A percentile compares a stretch with the other conserved stretches of the same genome.
Evolutionary conservation across 257 asterid species (phyloP).

Genomic region (Capsicum chinense): DNA sequence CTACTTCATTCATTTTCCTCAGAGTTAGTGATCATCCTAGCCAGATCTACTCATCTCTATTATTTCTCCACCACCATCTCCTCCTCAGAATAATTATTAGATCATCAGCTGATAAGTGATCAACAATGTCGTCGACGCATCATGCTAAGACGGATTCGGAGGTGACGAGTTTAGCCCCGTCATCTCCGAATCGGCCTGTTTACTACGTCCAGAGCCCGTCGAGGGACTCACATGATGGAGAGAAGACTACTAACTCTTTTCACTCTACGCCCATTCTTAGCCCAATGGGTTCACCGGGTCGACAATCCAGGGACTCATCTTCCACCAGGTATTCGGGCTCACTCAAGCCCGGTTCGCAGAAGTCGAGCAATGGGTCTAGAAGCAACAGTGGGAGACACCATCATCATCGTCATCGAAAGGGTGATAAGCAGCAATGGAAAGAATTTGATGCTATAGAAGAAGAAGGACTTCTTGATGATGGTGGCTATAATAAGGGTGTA

Average conservation of each 20-base stretch:
- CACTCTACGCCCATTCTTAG: constrained; percentile 88
- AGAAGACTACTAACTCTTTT: constrained; percentile 85
- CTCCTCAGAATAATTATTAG: not conserved
- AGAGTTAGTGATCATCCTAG: constrained; percentile 15
- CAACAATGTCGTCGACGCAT: constrained; percentile 71
- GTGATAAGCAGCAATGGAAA: constrained; percentile 61
- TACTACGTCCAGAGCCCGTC: constrained; percentile 98
- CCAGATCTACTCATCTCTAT: constrained; percentile 16
- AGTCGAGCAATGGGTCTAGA: constrained; percentile 73
- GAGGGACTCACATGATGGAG: constrained; percentile 94
- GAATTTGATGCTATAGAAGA: constrained; percentile 93
- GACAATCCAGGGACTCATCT: constrained; percentile 90
- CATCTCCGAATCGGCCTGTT: constrained; percentile 82
- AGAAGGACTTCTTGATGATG: constrained; percentile 84
- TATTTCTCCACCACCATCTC: constrained; percentile 7
- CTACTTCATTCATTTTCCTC: not conserved
- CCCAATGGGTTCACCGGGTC: constrained; percentile 95
- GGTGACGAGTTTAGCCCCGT: constrained; percentile 82
- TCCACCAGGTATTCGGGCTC: constrained; percentile 91
- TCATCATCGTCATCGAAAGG: constrained; percentile 47
- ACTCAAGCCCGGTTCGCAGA: constrained; percentile 80
- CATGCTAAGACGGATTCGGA: constrained; percentile 91
- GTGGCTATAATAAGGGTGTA: constrained; percentile 46
- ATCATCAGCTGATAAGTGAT: not conserved
- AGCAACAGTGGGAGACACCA: constrained; percentile 40